These are phyloP conservation scores for Cudoniella acicularis DNA, from an alignment of 495 filamentous ascomycete species.

Conservation along the genomic window DNA sequence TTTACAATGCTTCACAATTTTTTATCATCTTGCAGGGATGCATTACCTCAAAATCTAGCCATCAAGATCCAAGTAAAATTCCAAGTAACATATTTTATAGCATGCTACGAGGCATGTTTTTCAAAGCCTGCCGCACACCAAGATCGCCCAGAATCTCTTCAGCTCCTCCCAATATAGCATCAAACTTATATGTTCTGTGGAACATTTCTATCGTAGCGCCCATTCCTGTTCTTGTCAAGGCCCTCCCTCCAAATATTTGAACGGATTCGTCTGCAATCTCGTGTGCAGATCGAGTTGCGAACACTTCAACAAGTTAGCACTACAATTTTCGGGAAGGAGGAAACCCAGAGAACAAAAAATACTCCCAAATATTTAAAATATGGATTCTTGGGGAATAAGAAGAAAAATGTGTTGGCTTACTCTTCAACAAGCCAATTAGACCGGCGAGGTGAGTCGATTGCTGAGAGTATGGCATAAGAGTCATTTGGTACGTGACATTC, in stretches of 20 bases:
- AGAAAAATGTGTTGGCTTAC: no score
- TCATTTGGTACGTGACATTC: slow-evolving; percentile 83
- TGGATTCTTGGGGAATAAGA: no score
- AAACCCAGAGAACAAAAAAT: no score
- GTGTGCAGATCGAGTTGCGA: slow-evolving; percentile 68
- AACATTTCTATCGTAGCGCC: slow-evolving; percentile 77
- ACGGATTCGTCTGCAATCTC: slow-evolving; percentile 79
- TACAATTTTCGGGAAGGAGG: no score
- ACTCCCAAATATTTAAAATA: no score
- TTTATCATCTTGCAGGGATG: no score
- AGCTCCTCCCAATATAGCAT: slow-evolving; percentile 79
- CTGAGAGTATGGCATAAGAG: slow-evolving; percentile 74
- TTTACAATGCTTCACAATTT: no score
- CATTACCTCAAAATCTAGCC: no score
- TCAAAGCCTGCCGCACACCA: slow-evolving; percentile 78
- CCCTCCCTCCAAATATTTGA: slow-evolving; percentile 84
- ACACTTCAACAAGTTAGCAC: no score
- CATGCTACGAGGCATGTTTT: slow-evolving; percentile 79
- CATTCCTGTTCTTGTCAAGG: slow-evolving; percentile 79
- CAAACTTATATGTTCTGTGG: slow-evolving; percentile 78
- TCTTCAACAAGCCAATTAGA: slow-evolving; percentile 81
- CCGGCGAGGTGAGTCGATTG: slow-evolving; percentile 74
- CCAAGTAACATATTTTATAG: no score
- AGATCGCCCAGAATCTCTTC: slow-evolving; percentile 83
- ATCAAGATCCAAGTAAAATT: no score